Evolutionary conservation across 805 yeast genomes (phyloP).

Genomic region (Metschnikowia similis): DNA sequence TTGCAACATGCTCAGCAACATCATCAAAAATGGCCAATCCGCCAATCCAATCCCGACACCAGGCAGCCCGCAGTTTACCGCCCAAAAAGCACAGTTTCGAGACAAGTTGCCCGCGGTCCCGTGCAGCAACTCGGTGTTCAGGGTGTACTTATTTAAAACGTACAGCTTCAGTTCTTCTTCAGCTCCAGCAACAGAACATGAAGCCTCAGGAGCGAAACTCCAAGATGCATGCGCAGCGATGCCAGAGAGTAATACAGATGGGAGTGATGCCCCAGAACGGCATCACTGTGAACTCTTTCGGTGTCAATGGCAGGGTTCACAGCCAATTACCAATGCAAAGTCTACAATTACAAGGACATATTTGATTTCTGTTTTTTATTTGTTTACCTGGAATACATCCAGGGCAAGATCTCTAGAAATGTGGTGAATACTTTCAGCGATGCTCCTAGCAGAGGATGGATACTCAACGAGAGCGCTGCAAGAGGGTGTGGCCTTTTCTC

Average conservation of each 20-base stretch:
- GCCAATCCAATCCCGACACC: slow-evolving; percentile 2
- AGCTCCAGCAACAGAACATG: slow-evolving; percentile 1
- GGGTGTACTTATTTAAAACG: not conserved
- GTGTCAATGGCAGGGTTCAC: not conserved
- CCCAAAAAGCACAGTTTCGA: not conserved
- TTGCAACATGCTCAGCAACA: slow-evolving; percentile 7
- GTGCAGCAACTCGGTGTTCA: not conserved
- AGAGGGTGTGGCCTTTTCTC: too few relatives aligned
- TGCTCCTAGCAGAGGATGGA: too few relatives aligned
- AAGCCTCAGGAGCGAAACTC: not conserved
- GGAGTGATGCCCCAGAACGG: slow-evolving; percentile 2
- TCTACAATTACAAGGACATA: not conserved
- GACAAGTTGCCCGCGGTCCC: not conserved
- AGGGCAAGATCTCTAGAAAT: too few relatives aligned
- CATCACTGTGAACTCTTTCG: not conserved
- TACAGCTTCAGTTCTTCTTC: not conserved
- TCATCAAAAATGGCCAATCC: not conserved
- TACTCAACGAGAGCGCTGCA: too few relatives aligned
- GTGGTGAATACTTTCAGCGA: too few relatives aligned
- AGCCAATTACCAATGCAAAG: slow-evolving; percentile 1
- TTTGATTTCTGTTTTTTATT: too few relatives aligned
- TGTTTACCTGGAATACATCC: too few relatives aligned
- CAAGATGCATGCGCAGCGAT: slow-evolving; percentile 4
- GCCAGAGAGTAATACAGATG: not conserved
- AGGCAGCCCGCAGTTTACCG: not conserved